Evolutionary conservation across 306 rosid genomes (phyloP), one percentile per base, ranked within the genome.

Genomic region (Glycine latifolia): DNA sequence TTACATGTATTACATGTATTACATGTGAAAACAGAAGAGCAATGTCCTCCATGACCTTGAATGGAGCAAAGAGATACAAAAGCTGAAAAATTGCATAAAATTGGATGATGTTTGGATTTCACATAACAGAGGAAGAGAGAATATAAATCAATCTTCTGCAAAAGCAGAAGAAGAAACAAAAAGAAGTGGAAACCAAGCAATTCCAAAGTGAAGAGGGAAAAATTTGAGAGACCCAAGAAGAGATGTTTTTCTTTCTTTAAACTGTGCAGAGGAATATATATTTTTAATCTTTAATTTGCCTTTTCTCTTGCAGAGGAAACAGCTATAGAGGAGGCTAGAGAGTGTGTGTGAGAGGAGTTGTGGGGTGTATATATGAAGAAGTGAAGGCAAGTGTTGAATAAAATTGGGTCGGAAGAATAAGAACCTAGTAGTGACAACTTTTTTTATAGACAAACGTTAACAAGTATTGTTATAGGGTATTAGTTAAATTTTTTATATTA

Each of bases 171-270:
- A 17, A 58, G 70, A 71, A 87, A 85, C 79, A 83, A 81, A 53
- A 44, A 54, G 80, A 67, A 85, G 84, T 71, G 49, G 63, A 77
- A 88, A 84, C 26, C 68, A 85, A 86, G 93, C 90, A 86, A 86
- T 73, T 72, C 87, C 83, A 82, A 82, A 85, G 75, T 74, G 83
- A 76, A 54, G 79, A 69, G 75, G 77, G 76, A 82, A 72, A 70
- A 87, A 52, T 80, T 87, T 87, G 73, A 88, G 85, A 89, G 83
- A 89, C 86, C 93, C 91, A 84, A 91, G 89, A 86, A 88, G 90
- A 83, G 82, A 84, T 86, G 89, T 92, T 76, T 55, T 48, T 16
- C 1, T 65, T 71, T 59, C n/a, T 12, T 26, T 12, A 53, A 41
- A 41, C 56, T 71, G 84, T 83, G 81, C 54, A 75, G 79, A 53